Conservation (phyloP, 257 asterid genomes). For the Nicotiana undulata region DNA sequence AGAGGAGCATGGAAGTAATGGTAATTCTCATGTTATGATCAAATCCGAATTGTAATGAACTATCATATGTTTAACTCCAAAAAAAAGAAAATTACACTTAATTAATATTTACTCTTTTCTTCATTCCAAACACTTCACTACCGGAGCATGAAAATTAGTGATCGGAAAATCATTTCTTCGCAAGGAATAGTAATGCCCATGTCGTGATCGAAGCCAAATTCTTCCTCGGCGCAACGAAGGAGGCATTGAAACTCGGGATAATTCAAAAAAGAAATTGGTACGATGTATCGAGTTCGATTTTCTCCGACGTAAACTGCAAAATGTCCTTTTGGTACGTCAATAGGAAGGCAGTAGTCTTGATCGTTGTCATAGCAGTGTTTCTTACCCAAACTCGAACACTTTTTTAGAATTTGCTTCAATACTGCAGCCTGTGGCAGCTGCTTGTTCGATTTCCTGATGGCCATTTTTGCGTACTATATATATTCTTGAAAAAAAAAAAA, state of each 20-base stretch:
- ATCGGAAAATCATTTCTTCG: constrained; percentile 33
- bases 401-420: constrained; percentile 29
- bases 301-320: constrained; percentile 37
- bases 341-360: too few relatives aligned
- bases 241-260: constrained; percentile 35
- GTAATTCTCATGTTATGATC: too few relatives aligned
- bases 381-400: constrained; percentile 41
- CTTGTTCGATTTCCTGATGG: constrained; percentile 26
- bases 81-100: too few relatives aligned
- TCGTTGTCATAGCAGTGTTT: constrained; percentile 18
- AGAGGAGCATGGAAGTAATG: too few relatives aligned
- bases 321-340: too few relatives aligned
- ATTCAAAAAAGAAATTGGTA: constrained; percentile 33
- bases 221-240: constrained; percentile 34
- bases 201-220: constrained; percentile 38
- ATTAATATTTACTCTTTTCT: neutral
- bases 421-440: constrained; percentile 28
- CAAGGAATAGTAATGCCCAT: constrained; percentile 45
- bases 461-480: constrained; percentile 8
- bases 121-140: neutral
- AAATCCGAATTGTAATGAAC: too few relatives aligned
- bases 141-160: constrained; percentile 37
- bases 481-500: too few relatives aligned
- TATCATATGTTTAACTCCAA: neutral
- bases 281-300: constrained; percentile 30